phyloP scores from a whole-genome alignment of 2,329 filamentous ascomycete species.

The Stemphylium lycopersici region DNA sequence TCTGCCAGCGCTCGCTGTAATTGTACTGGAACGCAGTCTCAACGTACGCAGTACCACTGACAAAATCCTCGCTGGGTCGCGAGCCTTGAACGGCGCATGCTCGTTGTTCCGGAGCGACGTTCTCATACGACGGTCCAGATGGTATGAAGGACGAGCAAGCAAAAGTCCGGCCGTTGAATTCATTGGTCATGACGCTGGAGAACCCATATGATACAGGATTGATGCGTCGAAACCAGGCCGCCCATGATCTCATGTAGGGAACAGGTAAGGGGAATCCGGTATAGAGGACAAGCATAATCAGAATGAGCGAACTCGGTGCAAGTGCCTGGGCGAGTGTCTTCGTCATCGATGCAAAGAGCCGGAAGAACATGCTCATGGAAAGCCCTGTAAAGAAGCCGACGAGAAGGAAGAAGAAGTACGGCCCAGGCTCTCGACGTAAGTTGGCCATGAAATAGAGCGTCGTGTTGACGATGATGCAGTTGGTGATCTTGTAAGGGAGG shows the following conservation, averaged over 20 bases:
- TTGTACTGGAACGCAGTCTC: conserved; percentile 37
- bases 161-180: conserved; percentile 50
- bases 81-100: conserved; percentile 47
- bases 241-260: conserved; percentile 58
- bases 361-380: conserved; percentile 82
- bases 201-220: conserved; percentile 80
- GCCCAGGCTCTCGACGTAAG: conserved; percentile 61
- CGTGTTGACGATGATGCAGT: conserved; percentile 49
- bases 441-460: conserved; percentile 55
- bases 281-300: conserved; percentile 66
- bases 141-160: conserved; percentile 48
- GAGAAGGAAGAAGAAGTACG: conserved; percentile 84
- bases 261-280: conserved; percentile 72
- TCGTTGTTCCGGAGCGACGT: conserved; percentile 32
- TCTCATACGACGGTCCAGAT: conserved; percentile 42
- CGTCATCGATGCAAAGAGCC: conserved; percentile 74
- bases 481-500: conserved; percentile 53
- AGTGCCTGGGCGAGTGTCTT: conserved; percentile 65
- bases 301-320: conserved; percentile 60
- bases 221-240: conserved; percentile 65
- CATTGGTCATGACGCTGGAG: conserved; percentile 78
- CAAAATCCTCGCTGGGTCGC: conserved; percentile 40
- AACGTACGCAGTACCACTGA: conserved; percentile 46
- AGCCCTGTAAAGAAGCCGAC: conserved; percentile 62
- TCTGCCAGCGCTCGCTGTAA: conserved; percentile 56